Percentiles rank a stretch among this genome's conserved stretches.
These are phyloP conservation scores for Exsudoporus frostii DNA, from an alignment of 768 basidiomycete genomes.

Conservation along the genomic window DNA sequence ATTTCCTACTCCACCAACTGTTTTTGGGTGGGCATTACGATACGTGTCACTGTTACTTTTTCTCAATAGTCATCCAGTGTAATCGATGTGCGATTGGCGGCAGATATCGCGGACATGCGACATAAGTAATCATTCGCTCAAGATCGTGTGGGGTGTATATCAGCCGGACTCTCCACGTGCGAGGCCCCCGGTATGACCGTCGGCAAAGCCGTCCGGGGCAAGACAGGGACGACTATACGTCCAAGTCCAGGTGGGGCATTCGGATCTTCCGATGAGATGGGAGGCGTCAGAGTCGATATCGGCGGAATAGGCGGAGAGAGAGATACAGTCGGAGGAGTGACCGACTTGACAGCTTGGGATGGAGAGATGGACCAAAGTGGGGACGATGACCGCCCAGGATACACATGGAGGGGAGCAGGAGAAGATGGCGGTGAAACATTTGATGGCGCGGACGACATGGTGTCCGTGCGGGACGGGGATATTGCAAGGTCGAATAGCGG, in stretches of 20 bases:
- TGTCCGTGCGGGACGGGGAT: constrained; percentile 27
- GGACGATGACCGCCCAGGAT: constrained; percentile 3
- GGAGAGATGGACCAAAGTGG: constrained; percentile 6
- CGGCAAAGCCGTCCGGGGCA: constrained; percentile 9
- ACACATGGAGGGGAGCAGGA: constrained; percentile 1
- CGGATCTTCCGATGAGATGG: not conserved
- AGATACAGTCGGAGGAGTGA: not conserved
- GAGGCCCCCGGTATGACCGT: constrained; percentile 21
- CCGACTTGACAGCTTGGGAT: not conserved
- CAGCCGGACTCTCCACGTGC: constrained; percentile 33
- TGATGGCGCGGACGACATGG: constrained; percentile 28
- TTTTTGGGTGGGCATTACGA: not conserved
- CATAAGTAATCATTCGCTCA: not conserved
- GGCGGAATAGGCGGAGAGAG: constrained; percentile 21
- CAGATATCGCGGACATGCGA: not conserved
- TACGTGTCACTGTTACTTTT: not conserved
- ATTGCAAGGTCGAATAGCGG: constrained; percentile 36
- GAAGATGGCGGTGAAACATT: constrained; percentile 21
- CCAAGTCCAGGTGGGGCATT: not conserved
- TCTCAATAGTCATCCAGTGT: constrained; percentile 1
- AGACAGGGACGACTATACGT: constrained; percentile 9
- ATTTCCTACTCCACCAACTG: not conserved
- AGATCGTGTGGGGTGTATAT: constrained; percentile 15
- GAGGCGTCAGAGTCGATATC: constrained; percentile 17
- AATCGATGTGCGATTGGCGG: not conserved